phyloP scores from a whole-genome alignment of 305 asterid genomes.

The Fraxinus paxiana region DNA sequence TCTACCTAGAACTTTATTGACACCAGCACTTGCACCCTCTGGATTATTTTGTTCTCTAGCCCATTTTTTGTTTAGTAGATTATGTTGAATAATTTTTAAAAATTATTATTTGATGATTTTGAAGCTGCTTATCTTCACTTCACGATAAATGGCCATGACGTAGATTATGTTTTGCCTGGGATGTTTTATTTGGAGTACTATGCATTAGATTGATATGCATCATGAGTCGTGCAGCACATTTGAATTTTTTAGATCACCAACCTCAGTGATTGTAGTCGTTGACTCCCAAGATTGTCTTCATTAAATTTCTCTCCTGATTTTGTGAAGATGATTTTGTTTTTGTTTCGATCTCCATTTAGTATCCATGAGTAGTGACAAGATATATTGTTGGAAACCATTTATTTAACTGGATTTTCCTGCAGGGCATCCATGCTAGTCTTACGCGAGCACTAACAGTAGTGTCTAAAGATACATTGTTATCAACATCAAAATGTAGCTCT shows the following conservation, averaged over 20 bases:
- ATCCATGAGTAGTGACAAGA: background rate
- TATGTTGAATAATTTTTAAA: background rate
- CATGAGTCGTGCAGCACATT: background rate
- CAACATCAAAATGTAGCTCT: constrained; percentile 37
- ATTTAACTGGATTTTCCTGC: constrained; percentile 28
- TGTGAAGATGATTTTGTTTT: background rate
- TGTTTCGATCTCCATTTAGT: background rate
- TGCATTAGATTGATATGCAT: background rate
- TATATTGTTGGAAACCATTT: background rate
- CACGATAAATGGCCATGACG: background rate
- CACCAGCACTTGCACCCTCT: background rate
- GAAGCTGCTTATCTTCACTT: background rate
- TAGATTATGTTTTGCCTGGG: background rate
- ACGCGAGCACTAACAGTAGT: constrained; percentile 36
- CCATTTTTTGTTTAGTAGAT: background rate
- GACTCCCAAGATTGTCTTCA: background rate
- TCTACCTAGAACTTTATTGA: background rate
- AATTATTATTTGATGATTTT: background rate
- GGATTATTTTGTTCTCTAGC: background rate
- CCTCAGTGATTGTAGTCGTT: constrained; percentile 1
- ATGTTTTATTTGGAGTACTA: background rate
- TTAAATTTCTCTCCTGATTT: background rate
- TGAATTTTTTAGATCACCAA: constrained; percentile 1
- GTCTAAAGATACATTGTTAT: constrained; percentile 36
- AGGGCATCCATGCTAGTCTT: constrained; percentile 49